Percentiles rank a stretch among this genome's conserved stretches.
Evolutionary conservation across 2,329 filamentous ascomycete species (phyloP).

Genomic region (Fusarium sp.): DNA sequence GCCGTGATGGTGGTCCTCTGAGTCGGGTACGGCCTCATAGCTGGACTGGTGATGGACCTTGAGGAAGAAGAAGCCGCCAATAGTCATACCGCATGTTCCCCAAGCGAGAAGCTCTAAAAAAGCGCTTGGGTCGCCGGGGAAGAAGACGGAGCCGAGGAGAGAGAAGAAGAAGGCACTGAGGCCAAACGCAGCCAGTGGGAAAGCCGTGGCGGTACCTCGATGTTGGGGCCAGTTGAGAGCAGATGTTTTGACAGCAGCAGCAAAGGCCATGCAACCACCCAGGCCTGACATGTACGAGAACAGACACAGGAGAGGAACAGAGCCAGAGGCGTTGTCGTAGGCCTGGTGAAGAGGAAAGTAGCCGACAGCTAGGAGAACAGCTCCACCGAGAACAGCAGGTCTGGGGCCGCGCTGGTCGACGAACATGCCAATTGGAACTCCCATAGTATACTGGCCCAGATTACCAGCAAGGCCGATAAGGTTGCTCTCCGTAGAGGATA

Average conservation of each 20-base stretch:
- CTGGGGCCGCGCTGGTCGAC: conserved; percentile 86
- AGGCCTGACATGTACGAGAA: conserved; percentile 88
- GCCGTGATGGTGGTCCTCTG: conserved; percentile 30
- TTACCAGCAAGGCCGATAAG: conserved; percentile 88
- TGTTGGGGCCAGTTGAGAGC: conserved; percentile 93
- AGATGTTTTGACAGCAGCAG: conserved; percentile 84
- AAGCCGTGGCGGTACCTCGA: conserved; percentile 92
- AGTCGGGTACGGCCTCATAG: conserved; percentile 66
- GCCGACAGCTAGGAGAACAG: conserved; percentile 76
- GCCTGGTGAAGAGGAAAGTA: conserved; percentile 89
- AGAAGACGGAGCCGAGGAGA: conserved; percentile 77
- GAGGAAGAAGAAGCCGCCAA: conserved; percentile 86
- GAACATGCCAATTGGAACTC: conserved; percentile 88
- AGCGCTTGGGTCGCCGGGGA: conserved; percentile 83
- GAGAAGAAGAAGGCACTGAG: conserved; percentile 98
- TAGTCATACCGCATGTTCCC: conserved; percentile 80
- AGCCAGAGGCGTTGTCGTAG: conserved; percentile 74
- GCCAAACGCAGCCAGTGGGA: conserved; percentile 92
- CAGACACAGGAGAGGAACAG: conserved; percentile 75
- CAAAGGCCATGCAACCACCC: conserved; percentile 92
- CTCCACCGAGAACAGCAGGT: conserved; percentile 80
- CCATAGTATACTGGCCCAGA: conserved; percentile 92
- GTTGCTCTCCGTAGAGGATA: conserved; percentile 94
- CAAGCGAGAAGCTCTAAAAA: conserved; percentile 84
- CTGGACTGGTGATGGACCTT: conserved; percentile 72